A percentile compares a stretch with the other conserved stretches of the same genome.
phyloP scores from a whole-genome alignment of 768 basidiomycete genomes.

The Suillus plorans region DNA sequence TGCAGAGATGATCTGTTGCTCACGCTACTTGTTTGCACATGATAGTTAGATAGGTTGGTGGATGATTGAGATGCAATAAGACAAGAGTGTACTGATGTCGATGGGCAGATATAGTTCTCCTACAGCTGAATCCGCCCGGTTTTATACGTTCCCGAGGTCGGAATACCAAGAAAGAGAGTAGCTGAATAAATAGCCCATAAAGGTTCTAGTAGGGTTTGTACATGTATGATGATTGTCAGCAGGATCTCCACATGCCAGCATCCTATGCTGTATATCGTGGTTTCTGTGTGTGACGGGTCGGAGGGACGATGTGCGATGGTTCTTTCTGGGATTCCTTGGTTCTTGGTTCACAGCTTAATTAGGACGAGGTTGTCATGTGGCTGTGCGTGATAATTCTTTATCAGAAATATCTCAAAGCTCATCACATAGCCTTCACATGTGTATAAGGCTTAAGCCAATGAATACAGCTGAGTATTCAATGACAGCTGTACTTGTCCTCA shows the following conservation, averaged over 20 bases:
- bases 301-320: conserved; percentile 19
- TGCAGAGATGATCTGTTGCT: conserved; percentile 29
- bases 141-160: conserved; percentile 30
- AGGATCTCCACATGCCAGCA: conserved; percentile 23
- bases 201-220: conserved; percentile 24
- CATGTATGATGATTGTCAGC: conserved; percentile 17
- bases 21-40: conserved; percentile 83
- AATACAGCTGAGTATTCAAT: not conserved
- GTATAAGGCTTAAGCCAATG: not conserved
- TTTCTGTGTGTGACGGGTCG: conserved; percentile 17
- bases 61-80: conserved; percentile 5
- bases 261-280: conserved; percentile 26
- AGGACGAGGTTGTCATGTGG: conserved; percentile 31
- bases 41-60: conserved; percentile 4
- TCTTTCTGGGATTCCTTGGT: conserved; percentile 14
- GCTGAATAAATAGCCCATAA: conserved; percentile 31
- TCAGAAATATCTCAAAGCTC: conserved; percentile 20
- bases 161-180: conserved; percentile 25
- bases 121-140: conserved; percentile 10
- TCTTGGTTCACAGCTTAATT: conserved; percentile 15
- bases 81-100: conserved; percentile 4
- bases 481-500: not conserved
- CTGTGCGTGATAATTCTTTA: conserved; percentile 24
- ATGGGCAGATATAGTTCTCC: conserved; percentile 11
- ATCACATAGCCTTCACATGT: not conserved